phyloP scores from a whole-genome alignment of 176 grass and related monocot genomes.

The Neostapfia colusana region DNA sequence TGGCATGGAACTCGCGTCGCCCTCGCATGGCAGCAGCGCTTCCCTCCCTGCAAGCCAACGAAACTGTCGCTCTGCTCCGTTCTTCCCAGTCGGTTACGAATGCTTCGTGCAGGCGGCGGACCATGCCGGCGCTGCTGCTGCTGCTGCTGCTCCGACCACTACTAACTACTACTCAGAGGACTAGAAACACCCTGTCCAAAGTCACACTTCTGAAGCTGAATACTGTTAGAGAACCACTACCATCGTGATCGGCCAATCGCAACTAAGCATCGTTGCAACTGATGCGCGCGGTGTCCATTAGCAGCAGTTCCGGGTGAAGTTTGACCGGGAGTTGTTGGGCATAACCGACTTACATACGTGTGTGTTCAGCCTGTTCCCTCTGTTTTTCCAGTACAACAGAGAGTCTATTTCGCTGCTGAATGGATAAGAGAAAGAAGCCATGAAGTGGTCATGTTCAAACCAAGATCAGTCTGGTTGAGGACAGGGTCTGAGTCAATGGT shows the following conservation, averaged over 20 bases:
- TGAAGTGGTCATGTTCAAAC: slow-evolving; percentile 18
- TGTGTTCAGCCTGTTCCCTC: neutral
- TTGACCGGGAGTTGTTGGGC: slow-evolving; percentile 41
- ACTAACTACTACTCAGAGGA: neutral
- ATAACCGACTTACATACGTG: neutral
- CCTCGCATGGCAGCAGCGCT: neutral
- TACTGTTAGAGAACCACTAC: neutral
- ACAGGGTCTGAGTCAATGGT: slow-evolving; percentile 24
- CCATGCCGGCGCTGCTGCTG: neutral
- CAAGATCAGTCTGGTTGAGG: neutral
- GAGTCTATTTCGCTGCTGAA: neutral
- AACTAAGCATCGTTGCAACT: neutral
- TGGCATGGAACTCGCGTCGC: neutral
- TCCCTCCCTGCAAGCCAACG: slow-evolving; percentile 34
- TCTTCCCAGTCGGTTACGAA: neutral
- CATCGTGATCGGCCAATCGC: neutral
- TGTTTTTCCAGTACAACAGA: neutral
- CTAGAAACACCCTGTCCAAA: neutral
- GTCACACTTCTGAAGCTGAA: neutral
- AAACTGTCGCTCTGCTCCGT: slow-evolving; percentile 34
- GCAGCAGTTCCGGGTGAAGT: slow-evolving; percentile 16
- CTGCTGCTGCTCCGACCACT: neutral
- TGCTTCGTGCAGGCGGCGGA: neutral
- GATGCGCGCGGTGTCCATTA: neutral
- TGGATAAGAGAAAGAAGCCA: neutral